Evolutionary conservation across 1,284 basidiomycete species (phyloP).

Genomic region (Phlebopus sp.): DNA sequence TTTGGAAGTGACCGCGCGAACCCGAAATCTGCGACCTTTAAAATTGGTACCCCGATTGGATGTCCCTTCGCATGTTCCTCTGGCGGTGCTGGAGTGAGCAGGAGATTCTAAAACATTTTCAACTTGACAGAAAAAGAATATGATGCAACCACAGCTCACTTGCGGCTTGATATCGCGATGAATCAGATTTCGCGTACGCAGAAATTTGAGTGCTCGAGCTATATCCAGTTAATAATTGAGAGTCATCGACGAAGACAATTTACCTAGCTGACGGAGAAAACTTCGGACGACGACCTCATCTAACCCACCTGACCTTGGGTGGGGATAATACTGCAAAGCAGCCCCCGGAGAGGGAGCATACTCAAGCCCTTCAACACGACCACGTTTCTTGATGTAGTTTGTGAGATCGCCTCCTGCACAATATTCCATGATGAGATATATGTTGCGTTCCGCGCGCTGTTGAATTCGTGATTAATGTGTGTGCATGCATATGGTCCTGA

Average conservation of each 20-base stretch:
- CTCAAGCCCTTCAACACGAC: constrained; percentile 81
- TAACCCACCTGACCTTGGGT: constrained; percentile 87
- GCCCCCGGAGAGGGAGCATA: constrained; percentile 68
- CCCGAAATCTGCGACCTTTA: constrained; percentile 97
- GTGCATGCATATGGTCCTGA: background rate
- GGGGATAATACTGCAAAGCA: constrained; percentile 81
- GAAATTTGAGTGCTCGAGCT: constrained; percentile 92
- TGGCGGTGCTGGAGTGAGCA: constrained; percentile 80
- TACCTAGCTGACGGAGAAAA: constrained; percentile 90
- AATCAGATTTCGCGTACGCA: constrained; percentile 87
- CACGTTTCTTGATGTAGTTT: constrained; percentile 93
- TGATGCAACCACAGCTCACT: constrained; percentile 37
- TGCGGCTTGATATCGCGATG: constrained; percentile 98
- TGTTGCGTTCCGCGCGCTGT: constrained; percentile 88
- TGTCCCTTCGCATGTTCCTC: constrained; percentile 84
- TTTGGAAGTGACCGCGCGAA: constrained; percentile 93
- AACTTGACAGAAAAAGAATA: constrained; percentile 3
- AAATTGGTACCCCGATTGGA: constrained; percentile 87
- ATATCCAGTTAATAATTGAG: constrained; percentile 35
- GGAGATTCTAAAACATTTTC: constrained; percentile 68
- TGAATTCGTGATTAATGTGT: constrained; percentile 14
- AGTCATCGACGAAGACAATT: constrained; percentile 24
- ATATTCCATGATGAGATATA: constrained; percentile 98
- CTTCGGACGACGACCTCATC: constrained; percentile 90
- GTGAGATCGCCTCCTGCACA: constrained; percentile 96